These are phyloP conservation scores for Rhododendron henanense DNA, from an alignment of 148 eudicot genomes.

Conservation along the genomic window DNA sequence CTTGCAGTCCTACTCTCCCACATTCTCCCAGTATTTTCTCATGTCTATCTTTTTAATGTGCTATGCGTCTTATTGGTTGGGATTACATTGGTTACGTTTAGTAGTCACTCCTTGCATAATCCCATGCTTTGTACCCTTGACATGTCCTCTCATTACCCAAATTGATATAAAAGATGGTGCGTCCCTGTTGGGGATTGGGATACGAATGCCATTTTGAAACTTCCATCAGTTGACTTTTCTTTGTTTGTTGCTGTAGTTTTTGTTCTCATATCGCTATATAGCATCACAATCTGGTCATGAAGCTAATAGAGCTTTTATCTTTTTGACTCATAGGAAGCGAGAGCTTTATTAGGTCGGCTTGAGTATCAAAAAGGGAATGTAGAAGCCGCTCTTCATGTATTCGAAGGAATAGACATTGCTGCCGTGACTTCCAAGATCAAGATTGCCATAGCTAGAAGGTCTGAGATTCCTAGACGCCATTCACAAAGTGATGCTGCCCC, in stretches of 20 bases:
- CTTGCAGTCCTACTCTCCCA: background rate
- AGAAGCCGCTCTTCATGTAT: slow-evolving; percentile 77
- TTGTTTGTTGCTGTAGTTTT: background rate
- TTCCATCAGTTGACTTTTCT: background rate
- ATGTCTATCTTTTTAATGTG: background rate
- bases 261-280: background rate
- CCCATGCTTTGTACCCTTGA: slow-evolving; percentile 9
- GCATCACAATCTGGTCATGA: slow-evolving; percentile 2
- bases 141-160: background rate
- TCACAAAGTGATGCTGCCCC: slow-evolving; percentile 48
- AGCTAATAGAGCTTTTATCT: background rate
- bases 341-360: slow-evolving; percentile 83
- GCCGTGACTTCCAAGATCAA: slow-evolving; percentile 61
- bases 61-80: background rate
- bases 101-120: background rate
- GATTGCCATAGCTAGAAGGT: slow-evolving; percentile 44
- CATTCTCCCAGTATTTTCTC: background rate
- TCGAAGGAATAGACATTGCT: slow-evolving; percentile 82
- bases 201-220: background rate
- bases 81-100: background rate
- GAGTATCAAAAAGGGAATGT: slow-evolving; percentile 90
- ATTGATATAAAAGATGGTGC: background rate
- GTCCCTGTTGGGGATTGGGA: background rate
- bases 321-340: slow-evolving; percentile 56
- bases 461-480: slow-evolving; percentile 37